Conservation (phyloP, 768 basidiomycete genomes). For the Tylopilus sp. region DNA sequence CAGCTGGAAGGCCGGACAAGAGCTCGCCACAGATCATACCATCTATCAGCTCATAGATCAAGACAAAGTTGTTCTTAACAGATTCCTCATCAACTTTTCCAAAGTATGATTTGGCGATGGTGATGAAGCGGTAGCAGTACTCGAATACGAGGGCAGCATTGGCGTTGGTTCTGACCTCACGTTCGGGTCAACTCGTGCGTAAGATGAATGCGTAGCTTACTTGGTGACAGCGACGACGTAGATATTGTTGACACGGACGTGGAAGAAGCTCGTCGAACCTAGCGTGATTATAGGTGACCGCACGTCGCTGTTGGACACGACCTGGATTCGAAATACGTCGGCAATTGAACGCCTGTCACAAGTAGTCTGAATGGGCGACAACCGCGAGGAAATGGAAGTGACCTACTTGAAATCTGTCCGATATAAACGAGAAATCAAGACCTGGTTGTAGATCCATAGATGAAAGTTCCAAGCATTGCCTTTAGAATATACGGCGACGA, state of each 20-base stretch:
- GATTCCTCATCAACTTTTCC: slow-evolving; percentile 98
- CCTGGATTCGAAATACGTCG: slow-evolving; percentile 98
- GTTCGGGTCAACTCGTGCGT: background rate
- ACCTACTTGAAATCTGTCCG: slow-evolving; percentile 94
- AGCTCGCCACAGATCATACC: slow-evolving; percentile 46
- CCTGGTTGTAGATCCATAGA: slow-evolving; percentile 41
- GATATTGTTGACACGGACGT: slow-evolving; percentile 92
- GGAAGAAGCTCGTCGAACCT: slow-evolving; percentile 98
- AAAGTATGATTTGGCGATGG: slow-evolving; percentile 93
- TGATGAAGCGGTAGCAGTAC: slow-evolving; percentile 94
- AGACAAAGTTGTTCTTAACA: slow-evolving; percentile 98
- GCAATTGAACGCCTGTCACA: slow-evolving; percentile 83
- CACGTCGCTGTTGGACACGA: slow-evolving; percentile 96
- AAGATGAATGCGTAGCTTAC: slow-evolving; percentile 41
- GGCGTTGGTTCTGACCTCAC: slow-evolving; percentile 75
- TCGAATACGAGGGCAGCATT: slow-evolving; percentile 98
- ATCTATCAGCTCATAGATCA: slow-evolving; percentile 97
- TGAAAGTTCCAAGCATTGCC: background rate
- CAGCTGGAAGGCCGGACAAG: slow-evolving; percentile 3
- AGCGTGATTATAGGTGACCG: slow-evolving; percentile 96
- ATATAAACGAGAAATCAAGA: slow-evolving; percentile 94
- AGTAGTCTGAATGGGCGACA: slow-evolving; percentile 1
- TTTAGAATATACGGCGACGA: slow-evolving; percentile 17
- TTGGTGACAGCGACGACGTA: slow-evolving; percentile 96
- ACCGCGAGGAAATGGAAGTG: slow-evolving; percentile 9